phyloP scores from a whole-genome alignment of 176 grass and related monocot species.

The Eleusine indica region DNA sequence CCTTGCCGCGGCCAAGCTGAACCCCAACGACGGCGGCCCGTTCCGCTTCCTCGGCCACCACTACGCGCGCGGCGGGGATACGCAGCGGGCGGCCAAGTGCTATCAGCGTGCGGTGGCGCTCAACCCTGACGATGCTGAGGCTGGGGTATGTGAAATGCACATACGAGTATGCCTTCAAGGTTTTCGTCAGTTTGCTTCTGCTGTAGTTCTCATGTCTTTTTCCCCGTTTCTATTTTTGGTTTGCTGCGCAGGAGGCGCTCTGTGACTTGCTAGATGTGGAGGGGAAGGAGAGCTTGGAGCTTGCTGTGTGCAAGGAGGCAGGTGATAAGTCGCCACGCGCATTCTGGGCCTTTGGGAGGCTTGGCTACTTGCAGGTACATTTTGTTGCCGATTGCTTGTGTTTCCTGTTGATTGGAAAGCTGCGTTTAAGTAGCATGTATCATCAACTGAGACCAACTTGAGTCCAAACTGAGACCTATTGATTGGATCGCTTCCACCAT shows the following conservation, averaged over 20 bases:
- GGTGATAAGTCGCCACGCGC: constrained; percentile 71
- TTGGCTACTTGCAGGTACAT: constrained; percentile 92
- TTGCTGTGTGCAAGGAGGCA: constrained; percentile 83
- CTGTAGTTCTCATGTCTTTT: constrained; percentile 7
- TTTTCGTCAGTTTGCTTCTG: constrained; percentile 29
- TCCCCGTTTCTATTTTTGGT: constrained; percentile 14
- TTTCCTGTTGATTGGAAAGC: constrained; percentile 6
- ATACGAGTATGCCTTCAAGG: constrained; percentile 13
- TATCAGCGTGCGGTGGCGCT: constrained; percentile 74
- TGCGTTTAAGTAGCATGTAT: not conserved
- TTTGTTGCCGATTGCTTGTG: constrained; percentile 29
- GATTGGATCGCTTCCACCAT: not conserved
- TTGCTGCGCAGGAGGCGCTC: constrained; percentile 57
- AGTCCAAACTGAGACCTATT: not conserved
- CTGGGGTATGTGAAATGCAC: constrained; percentile 60
- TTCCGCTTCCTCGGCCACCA: constrained; percentile 84
- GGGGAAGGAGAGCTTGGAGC: constrained; percentile 87
- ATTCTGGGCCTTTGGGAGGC: constrained; percentile 84
- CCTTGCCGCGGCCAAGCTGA: constrained; percentile 81
- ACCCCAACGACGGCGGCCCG: constrained; percentile 66
- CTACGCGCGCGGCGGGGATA: constrained; percentile 51
- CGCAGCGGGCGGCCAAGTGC: constrained; percentile 75
- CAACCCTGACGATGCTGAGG: constrained; percentile 64
- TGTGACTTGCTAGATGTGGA: constrained; percentile 86
- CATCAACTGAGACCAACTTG: constrained; percentile 4